Conservation (phyloP, 2,329 filamentous ascomycete species). For the Chaetomium strumarium region DNA sequence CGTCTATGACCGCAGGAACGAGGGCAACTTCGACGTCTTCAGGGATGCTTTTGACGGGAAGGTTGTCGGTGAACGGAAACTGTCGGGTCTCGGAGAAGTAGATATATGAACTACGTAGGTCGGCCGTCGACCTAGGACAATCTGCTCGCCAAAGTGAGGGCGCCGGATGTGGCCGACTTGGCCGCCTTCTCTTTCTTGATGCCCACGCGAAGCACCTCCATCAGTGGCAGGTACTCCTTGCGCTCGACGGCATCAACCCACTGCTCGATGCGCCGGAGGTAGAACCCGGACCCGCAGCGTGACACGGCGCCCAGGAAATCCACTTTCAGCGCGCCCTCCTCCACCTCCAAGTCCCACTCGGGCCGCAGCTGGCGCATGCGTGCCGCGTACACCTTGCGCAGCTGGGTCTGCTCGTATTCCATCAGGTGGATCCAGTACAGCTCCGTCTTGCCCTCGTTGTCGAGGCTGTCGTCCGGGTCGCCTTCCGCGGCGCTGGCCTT, state of each 20-base stretch:
- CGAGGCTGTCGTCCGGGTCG: constrained; percentile 24
- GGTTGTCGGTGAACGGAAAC: constrained; percentile 17
- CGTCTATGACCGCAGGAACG: constrained; percentile 42
- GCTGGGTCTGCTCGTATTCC: constrained; percentile 36
- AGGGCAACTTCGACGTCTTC: constrained; percentile 49
- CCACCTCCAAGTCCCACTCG: constrained; percentile 29
- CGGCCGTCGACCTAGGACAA: constrained; percentile 1
- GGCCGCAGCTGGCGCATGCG: constrained; percentile 30
- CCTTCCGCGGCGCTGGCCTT: constrained; percentile 11
- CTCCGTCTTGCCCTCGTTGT: constrained; percentile 34
- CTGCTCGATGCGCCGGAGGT: constrained; percentile 20
- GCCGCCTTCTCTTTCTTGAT: constrained; percentile 17
- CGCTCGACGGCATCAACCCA: constrained; percentile 24
- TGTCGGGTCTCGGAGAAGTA: not conserved
- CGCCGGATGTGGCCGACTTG: not conserved
- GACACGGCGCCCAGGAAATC: constrained; percentile 29
- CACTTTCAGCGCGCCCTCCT: constrained; percentile 25
- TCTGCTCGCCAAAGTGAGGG: constrained; percentile 2
- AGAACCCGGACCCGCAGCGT: constrained; percentile 23
- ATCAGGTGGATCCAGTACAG: constrained; percentile 37
- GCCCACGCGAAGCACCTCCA: constrained; percentile 22
- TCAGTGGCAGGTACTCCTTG: constrained; percentile 17
- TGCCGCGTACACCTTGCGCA: constrained; percentile 31
- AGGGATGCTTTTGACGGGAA: constrained; percentile 36
- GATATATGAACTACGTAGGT: too few relatives aligned